These are phyloP conservation scores for Peterozyma toletana DNA, from an alignment of 805 yeast genomes.

Conservation along the genomic window DNA sequence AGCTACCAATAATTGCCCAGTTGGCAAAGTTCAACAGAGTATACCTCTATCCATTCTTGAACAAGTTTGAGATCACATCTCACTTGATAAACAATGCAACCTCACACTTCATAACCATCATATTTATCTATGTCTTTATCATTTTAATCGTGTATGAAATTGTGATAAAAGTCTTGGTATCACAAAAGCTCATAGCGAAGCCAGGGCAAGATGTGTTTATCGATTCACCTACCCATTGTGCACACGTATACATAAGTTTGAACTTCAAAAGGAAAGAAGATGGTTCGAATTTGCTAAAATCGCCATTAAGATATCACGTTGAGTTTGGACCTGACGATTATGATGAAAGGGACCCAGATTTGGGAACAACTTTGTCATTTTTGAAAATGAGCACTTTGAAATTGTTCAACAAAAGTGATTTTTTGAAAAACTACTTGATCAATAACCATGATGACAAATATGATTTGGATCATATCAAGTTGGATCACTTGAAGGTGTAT, in stretches of 20 bases:
- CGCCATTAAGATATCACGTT: constrained; percentile 51
- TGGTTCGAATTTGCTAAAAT: constrained; percentile 14
- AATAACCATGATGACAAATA: constrained; percentile 14
- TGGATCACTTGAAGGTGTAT: constrained; percentile 27
- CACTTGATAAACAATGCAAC: no score
- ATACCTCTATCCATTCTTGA: no score
- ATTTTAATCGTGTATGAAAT: no score
- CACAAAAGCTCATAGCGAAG: no score
- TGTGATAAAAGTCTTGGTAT: no score
- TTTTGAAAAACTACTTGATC: constrained; percentile 11
- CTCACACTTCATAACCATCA: no score
- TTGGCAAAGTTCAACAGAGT: no score
- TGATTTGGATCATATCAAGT: constrained; percentile 8
- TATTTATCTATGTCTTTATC: no score
- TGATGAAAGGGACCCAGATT: constrained; percentile 53
- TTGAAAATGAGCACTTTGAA: constrained; percentile 50
- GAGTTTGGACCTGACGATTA: constrained; percentile 83
- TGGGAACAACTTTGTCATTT: constrained; percentile 61
- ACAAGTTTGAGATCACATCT: no score
- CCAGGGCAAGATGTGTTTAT: constrained; percentile 48
- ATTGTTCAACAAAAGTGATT: constrained; percentile 40
- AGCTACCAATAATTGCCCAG: no score
- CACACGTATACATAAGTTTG: constrained; percentile 56
- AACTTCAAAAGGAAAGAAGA: constrained; percentile 23
- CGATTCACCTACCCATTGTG: constrained; percentile 75